Evolutionary conservation across 176 grass and related monocot genomes (phyloP).

Genomic region (Aegilops tauschii): DNA sequence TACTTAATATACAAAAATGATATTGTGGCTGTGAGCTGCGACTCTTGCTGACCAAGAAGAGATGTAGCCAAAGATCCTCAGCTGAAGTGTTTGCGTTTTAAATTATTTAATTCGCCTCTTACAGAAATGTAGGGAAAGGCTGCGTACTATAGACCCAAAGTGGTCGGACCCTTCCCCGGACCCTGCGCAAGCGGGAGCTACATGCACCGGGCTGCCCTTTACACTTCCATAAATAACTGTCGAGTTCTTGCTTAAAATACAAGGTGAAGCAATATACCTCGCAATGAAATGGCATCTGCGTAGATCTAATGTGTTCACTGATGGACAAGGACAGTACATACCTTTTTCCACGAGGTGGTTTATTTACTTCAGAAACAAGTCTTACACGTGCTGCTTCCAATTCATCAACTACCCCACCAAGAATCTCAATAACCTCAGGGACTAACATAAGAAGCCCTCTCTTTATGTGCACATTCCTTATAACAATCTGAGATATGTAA

Average conservation of each 20-base stretch:
- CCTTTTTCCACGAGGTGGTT: slow-evolving; percentile 87
- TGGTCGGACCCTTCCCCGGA: no score
- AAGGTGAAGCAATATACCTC: slow-evolving; percentile 8
- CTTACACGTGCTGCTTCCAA: slow-evolving; percentile 73
- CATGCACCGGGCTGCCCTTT: no score
- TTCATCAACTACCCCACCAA: slow-evolving; percentile 71
- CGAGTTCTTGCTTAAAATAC: slow-evolving; percentile 6
- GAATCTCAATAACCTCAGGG: slow-evolving; percentile 75
- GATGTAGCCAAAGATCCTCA: background rate
- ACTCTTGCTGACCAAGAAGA: background rate
- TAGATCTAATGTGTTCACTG: background rate
- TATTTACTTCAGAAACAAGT: slow-evolving; percentile 92
- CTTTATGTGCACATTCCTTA: slow-evolving; percentile 79
- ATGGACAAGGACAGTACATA: slow-evolving; percentile 23
- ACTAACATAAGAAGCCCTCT: slow-evolving; percentile 83
- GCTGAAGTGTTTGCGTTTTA: slow-evolving; percentile 15
- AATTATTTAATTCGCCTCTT: slow-evolving; percentile 11
- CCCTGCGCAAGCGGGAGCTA: no score
- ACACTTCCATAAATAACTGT: background rate
- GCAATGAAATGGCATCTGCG: slow-evolving; percentile 14
- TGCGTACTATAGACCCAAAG: no score
- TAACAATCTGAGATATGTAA: slow-evolving; percentile 51
- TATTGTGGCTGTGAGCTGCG: background rate
- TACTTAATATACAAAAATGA: background rate
- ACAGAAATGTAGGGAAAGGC: no score